A percentile compares a stretch with the other conserved stretches of the same genome.
phyloP scores from a whole-genome alignment of 768 basidiomycete species.

The Amanita phalloides region DNA sequence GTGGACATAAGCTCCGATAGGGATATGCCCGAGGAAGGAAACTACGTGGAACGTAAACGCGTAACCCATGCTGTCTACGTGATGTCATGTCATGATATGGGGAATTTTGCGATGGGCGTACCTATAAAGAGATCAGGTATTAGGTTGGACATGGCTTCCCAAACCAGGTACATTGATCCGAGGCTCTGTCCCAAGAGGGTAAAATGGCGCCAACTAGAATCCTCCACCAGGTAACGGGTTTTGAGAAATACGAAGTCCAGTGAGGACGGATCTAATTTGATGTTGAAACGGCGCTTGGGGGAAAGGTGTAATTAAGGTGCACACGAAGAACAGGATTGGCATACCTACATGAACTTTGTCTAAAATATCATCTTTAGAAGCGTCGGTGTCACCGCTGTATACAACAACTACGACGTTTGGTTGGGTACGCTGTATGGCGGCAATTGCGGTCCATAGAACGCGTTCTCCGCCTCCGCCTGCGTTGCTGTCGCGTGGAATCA shows the following conservation, averaged over 20 bases:
- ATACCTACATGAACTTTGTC: slow-evolving; percentile 63
- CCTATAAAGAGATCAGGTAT: slow-evolving; percentile 91
- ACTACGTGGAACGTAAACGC: slow-evolving; percentile 88
- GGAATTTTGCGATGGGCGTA: slow-evolving; percentile 15
- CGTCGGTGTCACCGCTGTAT: slow-evolving; percentile 83
- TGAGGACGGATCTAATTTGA: slow-evolving; percentile 48
- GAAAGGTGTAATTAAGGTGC: not conserved
- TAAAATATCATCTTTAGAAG: slow-evolving; percentile 72
- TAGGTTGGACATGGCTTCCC: slow-evolving; percentile 70
- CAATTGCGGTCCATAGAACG: slow-evolving; percentile 88
- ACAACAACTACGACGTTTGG: slow-evolving; percentile 63
- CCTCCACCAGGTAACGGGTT: slow-evolving; percentile 66
- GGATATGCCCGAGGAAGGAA: slow-evolving; percentile 46
- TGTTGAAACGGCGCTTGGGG: slow-evolving; percentile 68
- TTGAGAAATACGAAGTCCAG: slow-evolving; percentile 79
- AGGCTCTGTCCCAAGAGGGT: slow-evolving; percentile 88
- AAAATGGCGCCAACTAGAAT: slow-evolving; percentile 77
- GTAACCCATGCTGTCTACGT: slow-evolving; percentile 92
- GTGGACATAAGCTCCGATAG: slow-evolving; percentile 87
- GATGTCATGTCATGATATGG: not conserved
- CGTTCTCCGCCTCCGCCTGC: slow-evolving; percentile 96
- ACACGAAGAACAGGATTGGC: not conserved
- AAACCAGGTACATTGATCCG: slow-evolving; percentile 75
- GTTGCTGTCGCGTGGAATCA: slow-evolving; percentile 44
- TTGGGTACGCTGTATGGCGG: slow-evolving; percentile 59